Base-by-base conservation (phyloP, 2,329 filamentous ascomycete species). In the Cladophialophora exuberans region DNA sequence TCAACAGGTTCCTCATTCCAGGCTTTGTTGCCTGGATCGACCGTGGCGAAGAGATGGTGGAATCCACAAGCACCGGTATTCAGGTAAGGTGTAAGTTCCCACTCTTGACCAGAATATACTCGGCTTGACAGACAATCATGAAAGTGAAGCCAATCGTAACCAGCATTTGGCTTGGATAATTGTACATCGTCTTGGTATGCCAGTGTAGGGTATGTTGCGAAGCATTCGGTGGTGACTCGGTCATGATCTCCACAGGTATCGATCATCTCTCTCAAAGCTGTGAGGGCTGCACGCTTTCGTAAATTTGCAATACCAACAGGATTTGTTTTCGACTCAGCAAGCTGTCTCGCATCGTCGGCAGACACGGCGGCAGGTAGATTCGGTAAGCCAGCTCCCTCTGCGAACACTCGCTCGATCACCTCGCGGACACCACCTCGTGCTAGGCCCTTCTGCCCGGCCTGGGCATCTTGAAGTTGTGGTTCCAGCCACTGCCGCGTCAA, bases 141-240 rank as follows among this genome's bases (percentile, higher is more conserved):
- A 72, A 99, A 97, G 70, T 95, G 80, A 52, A 99, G 82, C 94
- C 94, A 99, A 67, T 97, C 93, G 70, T 96, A 96, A 0, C 90
- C 90, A 1, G 82, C 76, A 62, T 87, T 85, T 0, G 95, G 95
- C 68, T 99, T 99, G 28, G 86, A 89, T 26, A 99, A 84, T 63
- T 90, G 87, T 1, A 86, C 88, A 71, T 99, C 94, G 69, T 99
- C 94, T 74, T 97, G 95, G 72, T 88, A 99, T 17, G 91, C 86
- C 64, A 91, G 89, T 36, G 84, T 85, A 0, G 93, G 91, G 70
- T 96, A 99, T 62, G 88, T 83, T 18, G 88, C 79, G 67, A 97
- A 96, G 64, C 95, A 87, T 59, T 97, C 81, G 10, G 79, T 79
- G 43, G 84, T 72, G 62, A 85, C 82, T 35, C 82, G 79, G 66